These are phyloP conservation scores for Arthrinium puccinioides DNA, from an alignment of 2,329 filamentous ascomycete species.

Conservation along the genomic window DNA sequence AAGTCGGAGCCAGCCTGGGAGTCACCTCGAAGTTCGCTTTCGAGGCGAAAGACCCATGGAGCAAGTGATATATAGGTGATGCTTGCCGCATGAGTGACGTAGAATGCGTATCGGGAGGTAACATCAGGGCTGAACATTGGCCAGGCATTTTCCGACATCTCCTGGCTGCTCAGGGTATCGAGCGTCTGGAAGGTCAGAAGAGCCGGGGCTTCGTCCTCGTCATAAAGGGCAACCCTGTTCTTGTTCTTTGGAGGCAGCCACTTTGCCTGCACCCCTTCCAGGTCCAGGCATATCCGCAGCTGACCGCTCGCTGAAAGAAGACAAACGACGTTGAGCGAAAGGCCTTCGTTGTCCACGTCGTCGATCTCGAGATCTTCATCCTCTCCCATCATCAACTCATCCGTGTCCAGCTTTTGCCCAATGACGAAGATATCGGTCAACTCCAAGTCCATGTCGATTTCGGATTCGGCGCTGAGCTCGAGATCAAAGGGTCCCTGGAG, in stretches of 20 bases:
- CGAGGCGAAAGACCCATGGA: constrained; percentile 57
- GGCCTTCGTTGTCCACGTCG: constrained; percentile 48
- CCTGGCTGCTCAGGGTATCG: constrained; percentile 48
- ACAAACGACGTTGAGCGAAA: constrained; percentile 54
- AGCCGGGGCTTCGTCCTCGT: constrained; percentile 33
- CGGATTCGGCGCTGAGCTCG: constrained; percentile 43
- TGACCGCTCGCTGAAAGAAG: constrained; percentile 54
- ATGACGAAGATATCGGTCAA: constrained; percentile 57
- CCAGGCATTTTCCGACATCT: constrained; percentile 51
- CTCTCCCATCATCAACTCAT: constrained; percentile 56
- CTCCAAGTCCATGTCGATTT: constrained; percentile 48
- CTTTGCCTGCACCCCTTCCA: constrained; percentile 57
- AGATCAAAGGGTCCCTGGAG: constrained; percentile 58
- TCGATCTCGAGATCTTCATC: constrained; percentile 54
- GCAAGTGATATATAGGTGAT: constrained; percentile 54
- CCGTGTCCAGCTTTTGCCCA: constrained; percentile 52
- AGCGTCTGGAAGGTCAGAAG: constrained; percentile 57
- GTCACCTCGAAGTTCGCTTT: constrained; percentile 50
- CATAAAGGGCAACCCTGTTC: constrained; percentile 31
- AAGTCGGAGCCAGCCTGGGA: constrained; percentile 54
- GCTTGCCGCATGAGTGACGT: constrained; percentile 52
- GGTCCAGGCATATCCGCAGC: constrained; percentile 53
- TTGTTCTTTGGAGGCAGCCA: constrained; percentile 55
- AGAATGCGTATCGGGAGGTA: constrained; percentile 56
- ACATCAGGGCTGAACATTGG: constrained; percentile 56